Evolutionary conservation across 2,329 filamentous ascomycete species (phyloP), one percentile per base, ranked within the genome.

Genomic region (Arthrobotrys pseudoclavata): DNA sequence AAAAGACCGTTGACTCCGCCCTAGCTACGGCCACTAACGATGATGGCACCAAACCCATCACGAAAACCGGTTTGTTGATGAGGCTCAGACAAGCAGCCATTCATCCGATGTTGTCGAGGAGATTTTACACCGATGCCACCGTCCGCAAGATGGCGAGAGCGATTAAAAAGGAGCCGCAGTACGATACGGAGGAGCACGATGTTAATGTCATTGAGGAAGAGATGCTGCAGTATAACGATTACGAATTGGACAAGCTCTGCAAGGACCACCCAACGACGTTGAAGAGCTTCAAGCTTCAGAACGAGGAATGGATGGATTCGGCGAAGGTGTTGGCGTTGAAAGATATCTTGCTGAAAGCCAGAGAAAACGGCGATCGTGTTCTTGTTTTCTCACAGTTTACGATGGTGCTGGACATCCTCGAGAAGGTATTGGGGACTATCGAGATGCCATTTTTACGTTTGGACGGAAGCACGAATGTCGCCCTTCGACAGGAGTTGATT

Each of bases 341-440:
- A 26, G 88, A 92, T 81, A 87, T 99, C 12, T 87, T 99, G 0
- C 85, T 87, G 10, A 84, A 87, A 13, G 97, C 93, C 84, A 90
- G 91, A 80, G 85, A 87, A 76, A 94, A 93, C 64, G 95, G 94
- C 2, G 94, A 97, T 83, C 91, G 95, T 3, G 91, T 92, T 0
- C 87, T 99, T 1, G 89, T 99, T 24, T 99, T 99, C 85, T 96
- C 92, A 53, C 94, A 97, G 81, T 99, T 98, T 83, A 93, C 93
- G 5, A 91, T 93, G 80, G 91, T 97, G 68, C 91, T 98, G 84
- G 92, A 97, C 83, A 94, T 99, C 69, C 87, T 99, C 0, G 91
- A 94, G 79, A 90, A 92, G 81, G 93, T 96, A 0, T 87, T 99
- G 9, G 89, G 91, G 60, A 89, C 89, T 0, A 86, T 92, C 15